These are phyloP conservation scores for Aspergillus sp. DNA, from an alignment of 2,329 filamentous ascomycete species.

Conservation along the genomic window DNA sequence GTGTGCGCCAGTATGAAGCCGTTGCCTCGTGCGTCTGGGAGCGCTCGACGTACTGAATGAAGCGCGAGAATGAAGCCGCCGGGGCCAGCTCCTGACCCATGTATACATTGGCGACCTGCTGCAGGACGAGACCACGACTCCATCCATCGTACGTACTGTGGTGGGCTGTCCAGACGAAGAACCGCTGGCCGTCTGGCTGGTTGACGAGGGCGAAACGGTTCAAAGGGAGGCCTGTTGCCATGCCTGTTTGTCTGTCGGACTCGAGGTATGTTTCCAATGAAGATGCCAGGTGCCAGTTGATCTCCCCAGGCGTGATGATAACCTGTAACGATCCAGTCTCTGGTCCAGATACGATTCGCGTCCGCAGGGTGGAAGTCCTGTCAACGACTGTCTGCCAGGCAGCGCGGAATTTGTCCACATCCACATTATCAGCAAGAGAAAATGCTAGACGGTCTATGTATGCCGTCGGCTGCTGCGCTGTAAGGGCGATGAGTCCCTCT, in stretches of 20 bases:
- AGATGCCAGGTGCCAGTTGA: not conserved
- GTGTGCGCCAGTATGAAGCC: not conserved
- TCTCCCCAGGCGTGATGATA: not conserved
- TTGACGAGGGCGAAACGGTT: conserved; percentile 1
- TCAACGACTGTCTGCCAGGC: not conserved
- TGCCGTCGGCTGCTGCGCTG: not conserved
- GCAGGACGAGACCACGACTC: not conserved
- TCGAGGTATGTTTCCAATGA: not conserved
- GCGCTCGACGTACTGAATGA: not conserved
- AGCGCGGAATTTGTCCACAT: not conserved
- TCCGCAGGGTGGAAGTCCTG: not conserved
- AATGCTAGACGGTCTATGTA: not conserved
- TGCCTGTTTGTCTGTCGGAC: not conserved
- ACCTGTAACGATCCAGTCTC: not conserved
- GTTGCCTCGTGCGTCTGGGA: not conserved
- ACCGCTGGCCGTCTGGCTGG: not conserved
- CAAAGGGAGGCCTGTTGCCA: not conserved
- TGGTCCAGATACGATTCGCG: not conserved
- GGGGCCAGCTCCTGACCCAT: not conserved
- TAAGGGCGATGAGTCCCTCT: not conserved
- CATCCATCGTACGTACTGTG: conserved; percentile 45
- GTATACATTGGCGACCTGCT: not conserved
- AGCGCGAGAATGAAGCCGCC: not conserved
- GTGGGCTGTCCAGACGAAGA: conserved; percentile 43
- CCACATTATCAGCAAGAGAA: not conserved